Percentiles rank a stretch among this genome's conserved stretches.
These are phyloP conservation scores for Lupinus albus DNA, from an alignment of 306 rosid genomes.

Conservation along the genomic window DNA sequence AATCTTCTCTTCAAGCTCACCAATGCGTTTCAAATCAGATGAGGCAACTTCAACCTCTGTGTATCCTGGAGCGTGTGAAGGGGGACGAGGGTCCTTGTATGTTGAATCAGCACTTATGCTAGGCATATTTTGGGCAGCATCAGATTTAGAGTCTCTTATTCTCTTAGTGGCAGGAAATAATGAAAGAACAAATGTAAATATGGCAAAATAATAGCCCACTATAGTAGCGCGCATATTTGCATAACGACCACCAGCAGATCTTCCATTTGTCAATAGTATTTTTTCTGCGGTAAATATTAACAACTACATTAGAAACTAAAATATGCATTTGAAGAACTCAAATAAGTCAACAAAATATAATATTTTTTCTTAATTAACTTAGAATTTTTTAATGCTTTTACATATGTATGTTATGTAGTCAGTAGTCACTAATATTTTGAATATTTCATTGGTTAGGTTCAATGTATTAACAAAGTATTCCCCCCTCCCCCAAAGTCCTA, in stretches of 20 bases:
- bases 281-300: conserved; percentile 58
- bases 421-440: conserved; percentile 16
- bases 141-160: conserved; percentile 37
- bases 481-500: background rate
- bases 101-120: conserved; percentile 37
- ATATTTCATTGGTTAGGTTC: conserved; percentile 21
- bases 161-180: conserved; percentile 41
- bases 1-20: conserved; percentile 77
- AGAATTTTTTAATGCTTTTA: background rate
- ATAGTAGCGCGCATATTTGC: conserved; percentile 53
- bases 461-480: background rate
- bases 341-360: conserved; percentile 2
- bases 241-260: conserved; percentile 39
- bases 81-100: conserved; percentile 53
- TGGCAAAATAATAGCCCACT: conserved; percentile 60
- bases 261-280: conserved; percentile 37
- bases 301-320: conserved; percentile 28
- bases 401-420: background rate
- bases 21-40: conserved; percentile 64
- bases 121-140: conserved; percentile 41
- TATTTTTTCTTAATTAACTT: background rate
- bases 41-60: conserved; percentile 49
- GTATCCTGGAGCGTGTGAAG: conserved; percentile 60
- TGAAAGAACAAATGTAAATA: conserved; percentile 50
- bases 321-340: conserved; percentile 1